Evolutionary conservation across 2,329 filamentous ascomycete genomes (phyloP).

Genomic region (Neurospora sp.): DNA sequence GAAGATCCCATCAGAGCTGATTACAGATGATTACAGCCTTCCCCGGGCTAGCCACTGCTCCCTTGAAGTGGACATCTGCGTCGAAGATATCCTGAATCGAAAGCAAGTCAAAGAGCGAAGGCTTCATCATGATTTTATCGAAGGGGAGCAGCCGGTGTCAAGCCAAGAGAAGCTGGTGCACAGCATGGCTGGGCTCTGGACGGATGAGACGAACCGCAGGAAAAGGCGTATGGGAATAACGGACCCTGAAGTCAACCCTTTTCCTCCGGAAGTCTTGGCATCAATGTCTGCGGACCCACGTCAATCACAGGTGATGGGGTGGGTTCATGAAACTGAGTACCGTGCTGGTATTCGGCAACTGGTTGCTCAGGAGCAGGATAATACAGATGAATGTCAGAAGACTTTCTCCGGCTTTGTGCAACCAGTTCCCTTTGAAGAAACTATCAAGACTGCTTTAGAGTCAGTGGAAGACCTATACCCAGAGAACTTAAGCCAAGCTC

Average conservation of each 20-base stretch:
- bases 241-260: conserved; percentile 61
- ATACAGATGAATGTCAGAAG: conserved; percentile 31
- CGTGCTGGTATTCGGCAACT: conserved; percentile 53
- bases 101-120: conserved; percentile 62
- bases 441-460: conserved; percentile 67
- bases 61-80: conserved; percentile 81
- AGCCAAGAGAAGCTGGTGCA: conserved; percentile 70
- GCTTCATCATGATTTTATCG: conserved; percentile 80
- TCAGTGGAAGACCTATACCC: conserved; percentile 84
- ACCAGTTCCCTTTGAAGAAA: conserved; percentile 38
- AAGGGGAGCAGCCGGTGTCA: conserved; percentile 53
- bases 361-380: conserved; percentile 51
- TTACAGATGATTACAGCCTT: conserved; percentile 53
- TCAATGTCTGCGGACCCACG: conserved; percentile 82
- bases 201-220: conserved; percentile 72
- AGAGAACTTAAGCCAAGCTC: conserved; percentile 43
- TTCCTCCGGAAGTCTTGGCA: conserved; percentile 69
- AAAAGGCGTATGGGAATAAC: conserved; percentile 59
- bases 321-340: conserved; percentile 89
- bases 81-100: conserved; percentile 80
- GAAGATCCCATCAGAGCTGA: conserved; percentile 49
- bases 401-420: conserved; percentile 59
- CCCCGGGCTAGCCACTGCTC: conserved; percentile 79
- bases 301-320: conserved; percentile 61
- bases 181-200: conserved; percentile 91